A percentile compares a stretch with the other conserved stretches of the same genome.
These are phyloP conservation scores for Cyclotella cryptica DNA, from an alignment of 108 stramenopile genomes.

Conservation along the genomic window DNA sequence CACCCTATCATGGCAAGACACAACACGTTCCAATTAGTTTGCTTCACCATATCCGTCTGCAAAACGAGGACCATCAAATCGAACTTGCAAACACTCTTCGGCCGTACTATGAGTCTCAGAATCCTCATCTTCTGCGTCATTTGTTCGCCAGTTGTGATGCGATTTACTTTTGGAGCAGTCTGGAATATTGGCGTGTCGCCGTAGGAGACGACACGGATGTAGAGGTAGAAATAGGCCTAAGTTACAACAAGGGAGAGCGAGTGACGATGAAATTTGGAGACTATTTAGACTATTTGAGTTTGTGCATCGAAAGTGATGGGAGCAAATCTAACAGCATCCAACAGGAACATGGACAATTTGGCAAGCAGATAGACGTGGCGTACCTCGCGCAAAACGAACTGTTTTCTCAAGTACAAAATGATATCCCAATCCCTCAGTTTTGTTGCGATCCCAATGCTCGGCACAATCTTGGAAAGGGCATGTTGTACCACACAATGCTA, in stretches of 20 bases:
- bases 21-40: slow-evolving; percentile 1
- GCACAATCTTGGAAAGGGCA: slow-evolving; percentile 62
- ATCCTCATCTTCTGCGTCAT: slow-evolving; percentile 56
- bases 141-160: slow-evolving; percentile 49
- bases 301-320: slow-evolving; percentile 59
- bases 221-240: slow-evolving; percentile 74
- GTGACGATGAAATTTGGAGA: slow-evolving; percentile 59
- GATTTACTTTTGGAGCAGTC: slow-evolving; percentile 58
- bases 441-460: slow-evolving; percentile 41
- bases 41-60: slow-evolving; percentile 4
- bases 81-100: slow-evolving; percentile 48
- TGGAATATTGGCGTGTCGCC: slow-evolving; percentile 54
- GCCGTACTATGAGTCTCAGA: slow-evolving; percentile 54
- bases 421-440: slow-evolving; percentile 65
- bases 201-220: slow-evolving; percentile 48
- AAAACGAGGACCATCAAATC: slow-evolving; percentile 27
- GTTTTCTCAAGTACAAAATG: slow-evolving; percentile 46
- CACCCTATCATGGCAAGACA: slow-evolving; percentile 7
- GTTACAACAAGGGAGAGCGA: slow-evolving; percentile 46
- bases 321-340: slow-evolving; percentile 8
- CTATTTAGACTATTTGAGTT: slow-evolving; percentile 70
- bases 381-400: slow-evolving; percentile 89
- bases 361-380: slow-evolving; percentile 48
- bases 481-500: slow-evolving; percentile 71
- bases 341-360: neutral